phyloP scores from a whole-genome alignment of 805 yeast genomes.

The Kluyveromyces nonfermentans region DNA sequence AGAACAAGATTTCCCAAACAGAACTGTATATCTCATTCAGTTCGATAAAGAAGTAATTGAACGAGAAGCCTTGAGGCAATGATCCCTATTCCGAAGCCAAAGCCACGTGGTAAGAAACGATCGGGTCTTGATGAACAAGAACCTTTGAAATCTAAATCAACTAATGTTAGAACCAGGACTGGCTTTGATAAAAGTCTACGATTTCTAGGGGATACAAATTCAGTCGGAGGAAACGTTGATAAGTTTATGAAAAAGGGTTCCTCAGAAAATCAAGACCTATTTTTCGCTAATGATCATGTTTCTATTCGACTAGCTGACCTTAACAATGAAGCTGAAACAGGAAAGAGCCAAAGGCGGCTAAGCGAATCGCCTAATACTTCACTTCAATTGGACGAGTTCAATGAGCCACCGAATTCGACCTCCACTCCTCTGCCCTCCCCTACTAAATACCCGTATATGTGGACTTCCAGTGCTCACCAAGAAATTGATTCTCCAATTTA shows the following conservation, averaged over 20 bases:
- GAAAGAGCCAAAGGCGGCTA: slow-evolving; percentile 3
- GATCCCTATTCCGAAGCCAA: neutral
- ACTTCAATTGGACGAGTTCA: slow-evolving; percentile 20
- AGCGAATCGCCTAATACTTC: slow-evolving; percentile 9
- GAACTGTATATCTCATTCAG: slow-evolving; percentile 69
- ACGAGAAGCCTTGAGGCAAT: slow-evolving; percentile 39
- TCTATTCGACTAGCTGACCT: slow-evolving; percentile 1
- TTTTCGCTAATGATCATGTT: slow-evolving; percentile 5
- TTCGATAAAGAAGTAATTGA: slow-evolving; percentile 51
- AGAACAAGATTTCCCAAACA: slow-evolving; percentile 41
- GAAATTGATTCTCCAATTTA: neutral
- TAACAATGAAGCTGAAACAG: neutral
- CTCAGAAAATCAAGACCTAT: neutral
- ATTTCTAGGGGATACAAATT: slow-evolving; percentile 3
- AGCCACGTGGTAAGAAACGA: neutral
- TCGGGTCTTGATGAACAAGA: slow-evolving; percentile 1
- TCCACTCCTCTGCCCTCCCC: slow-evolving; percentile 19
- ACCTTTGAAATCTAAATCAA: slow-evolving; percentile 12
- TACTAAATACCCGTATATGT: neutral
- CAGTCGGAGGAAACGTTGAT: slow-evolving; percentile 1
- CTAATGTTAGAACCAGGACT: slow-evolving; percentile 7
- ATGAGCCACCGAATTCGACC: slow-evolving; percentile 25
- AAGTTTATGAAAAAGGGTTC: neutral
- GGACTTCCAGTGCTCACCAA: neutral
- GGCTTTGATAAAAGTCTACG: slow-evolving; percentile 1